Evolutionary conservation across 2,329 filamentous ascomycete genomes (phyloP).

Genomic region (Zymoseptoria ardabiliae): DNA sequence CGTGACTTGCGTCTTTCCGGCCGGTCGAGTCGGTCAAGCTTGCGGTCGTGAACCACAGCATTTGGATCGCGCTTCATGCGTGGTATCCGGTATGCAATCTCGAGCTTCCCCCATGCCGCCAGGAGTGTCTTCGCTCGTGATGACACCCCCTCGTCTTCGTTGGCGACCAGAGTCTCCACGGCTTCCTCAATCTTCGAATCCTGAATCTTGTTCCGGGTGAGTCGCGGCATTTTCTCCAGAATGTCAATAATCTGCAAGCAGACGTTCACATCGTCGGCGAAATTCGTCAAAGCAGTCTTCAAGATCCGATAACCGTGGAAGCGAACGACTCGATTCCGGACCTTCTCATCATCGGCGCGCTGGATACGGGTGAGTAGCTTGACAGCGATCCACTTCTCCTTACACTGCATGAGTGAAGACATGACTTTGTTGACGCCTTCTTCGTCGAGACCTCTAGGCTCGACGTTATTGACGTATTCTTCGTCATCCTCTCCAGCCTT

Average conservation of each 20-base stretch:
- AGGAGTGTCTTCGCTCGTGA: conserved; percentile 64
- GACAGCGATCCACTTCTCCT: conserved; percentile 98
- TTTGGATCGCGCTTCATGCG: conserved; percentile 77
- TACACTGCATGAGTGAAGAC: conserved; percentile 93
- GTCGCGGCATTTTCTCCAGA: conserved; percentile 75
- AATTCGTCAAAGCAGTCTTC: conserved; percentile 76
- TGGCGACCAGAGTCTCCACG: conserved; percentile 60
- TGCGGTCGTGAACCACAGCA: conserved; percentile 42
- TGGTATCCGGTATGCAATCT: conserved; percentile 87
- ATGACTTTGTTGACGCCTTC: conserved; percentile 87
- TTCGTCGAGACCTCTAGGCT: conserved; percentile 71
- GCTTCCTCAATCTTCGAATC: conserved; percentile 90
- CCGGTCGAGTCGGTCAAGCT: conserved; percentile 59
- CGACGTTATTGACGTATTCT: conserved; percentile 86
- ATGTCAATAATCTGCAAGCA: conserved; percentile 85
- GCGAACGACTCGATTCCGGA: conserved; percentile 80
- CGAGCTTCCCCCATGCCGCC: conserved; percentile 79
- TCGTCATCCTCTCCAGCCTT: conserved; percentile 86
- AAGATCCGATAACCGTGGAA: conserved; percentile 97
- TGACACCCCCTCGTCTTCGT: conserved; percentile 61
- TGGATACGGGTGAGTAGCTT: conserved; percentile 88
- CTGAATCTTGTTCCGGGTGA: conserved; percentile 94
- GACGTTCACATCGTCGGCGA: conserved; percentile 83
- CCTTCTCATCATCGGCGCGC: conserved; percentile 74
- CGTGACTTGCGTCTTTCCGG: conserved; percentile 44